Percentiles rank a stretch among this genome's conserved stretches.
These are phyloP conservation scores for Sclerospora graminicola DNA, from an alignment of 352 stramenopile species.

Conservation along the genomic window DNA sequence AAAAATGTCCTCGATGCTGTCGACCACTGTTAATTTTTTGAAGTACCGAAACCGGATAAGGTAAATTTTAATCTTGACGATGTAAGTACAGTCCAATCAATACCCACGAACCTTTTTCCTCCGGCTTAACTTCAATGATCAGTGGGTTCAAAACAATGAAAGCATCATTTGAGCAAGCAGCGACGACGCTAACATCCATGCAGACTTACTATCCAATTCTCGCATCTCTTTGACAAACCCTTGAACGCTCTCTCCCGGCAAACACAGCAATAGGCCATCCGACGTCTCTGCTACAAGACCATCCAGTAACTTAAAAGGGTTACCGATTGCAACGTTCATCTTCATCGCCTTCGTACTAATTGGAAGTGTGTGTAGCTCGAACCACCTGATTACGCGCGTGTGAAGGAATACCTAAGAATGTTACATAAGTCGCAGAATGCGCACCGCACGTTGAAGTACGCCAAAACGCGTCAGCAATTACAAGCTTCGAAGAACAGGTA, in stretches of 20 bases:
- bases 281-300: conserved; percentile 92
- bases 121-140: conserved; percentile 44
- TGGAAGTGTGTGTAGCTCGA: conserved; percentile 90
- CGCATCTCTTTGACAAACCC: conserved; percentile 84
- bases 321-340: conserved; percentile 83
- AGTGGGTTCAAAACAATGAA: conserved; percentile 39
- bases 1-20: too few relatives aligned
- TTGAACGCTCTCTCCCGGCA: conserved; percentile 77
- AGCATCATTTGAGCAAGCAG: conserved; percentile 53
- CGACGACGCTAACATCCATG: conserved; percentile 91
- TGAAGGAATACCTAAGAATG: conserved; percentile 91
- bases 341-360: conserved; percentile 85
- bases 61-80: too few relatives aligned
- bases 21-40: too few relatives aligned
- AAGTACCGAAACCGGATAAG: too few relatives aligned
- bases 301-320: conserved; percentile 88
- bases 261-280: conserved; percentile 87
- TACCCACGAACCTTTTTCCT: conserved; percentile 7
- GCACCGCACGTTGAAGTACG: conserved; percentile 46
- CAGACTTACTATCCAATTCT: conserved; percentile 74
- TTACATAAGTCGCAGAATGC: conserved; percentile 92
- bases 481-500: background rate
- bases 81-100: too few relatives aligned
- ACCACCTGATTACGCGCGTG: conserved; percentile 90
- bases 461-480: background rate